Evolutionary conservation across 352 stramenopile genomes (phyloP).

Genomic region (Phytophthora foliorum): DNA sequence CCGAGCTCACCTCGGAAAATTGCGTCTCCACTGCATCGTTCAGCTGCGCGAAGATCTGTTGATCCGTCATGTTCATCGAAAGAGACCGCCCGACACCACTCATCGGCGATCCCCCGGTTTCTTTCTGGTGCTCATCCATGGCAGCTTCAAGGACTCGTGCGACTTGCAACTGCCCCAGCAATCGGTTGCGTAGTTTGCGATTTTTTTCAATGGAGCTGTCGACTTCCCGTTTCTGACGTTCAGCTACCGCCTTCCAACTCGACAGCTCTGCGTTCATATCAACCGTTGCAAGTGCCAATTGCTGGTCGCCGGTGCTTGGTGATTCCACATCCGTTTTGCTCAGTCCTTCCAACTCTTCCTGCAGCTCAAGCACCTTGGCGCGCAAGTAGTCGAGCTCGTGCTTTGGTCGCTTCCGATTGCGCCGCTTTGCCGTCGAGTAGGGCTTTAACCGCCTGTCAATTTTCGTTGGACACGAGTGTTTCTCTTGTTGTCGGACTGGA

Average conservation of each 20-base stretch:
- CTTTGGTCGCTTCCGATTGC: conserved; percentile 41
- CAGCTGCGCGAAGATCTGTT: conserved; percentile 33
- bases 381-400: conserved; percentile 47
- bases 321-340: conserved; percentile 2
- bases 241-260: conserved; percentile 31
- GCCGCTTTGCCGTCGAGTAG: conserved; percentile 31
- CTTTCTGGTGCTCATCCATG: conserved; percentile 31
- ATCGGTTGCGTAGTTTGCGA: conserved; percentile 26
- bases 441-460: conserved; percentile 26
- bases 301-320: background rate
- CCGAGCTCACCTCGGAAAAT: conserved; percentile 16
- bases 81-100: background rate
- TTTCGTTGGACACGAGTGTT: conserved; percentile 23
- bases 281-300: conserved; percentile 7
- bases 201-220: conserved; percentile 32
- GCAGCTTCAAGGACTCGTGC: conserved; percentile 35
- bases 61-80: conserved; percentile 7
- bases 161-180: conserved; percentile 36
- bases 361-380: conserved; percentile 30
- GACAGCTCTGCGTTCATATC: conserved; percentile 1
- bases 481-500: background rate
- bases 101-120: background rate
- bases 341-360: conserved; percentile 33
- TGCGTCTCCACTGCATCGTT: conserved; percentile 27
- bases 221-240: conserved; percentile 28